These are phyloP conservation scores for Rhizophora mangle DNA, from an alignment of 345 rosid genomes.

Conservation along the genomic window DNA sequence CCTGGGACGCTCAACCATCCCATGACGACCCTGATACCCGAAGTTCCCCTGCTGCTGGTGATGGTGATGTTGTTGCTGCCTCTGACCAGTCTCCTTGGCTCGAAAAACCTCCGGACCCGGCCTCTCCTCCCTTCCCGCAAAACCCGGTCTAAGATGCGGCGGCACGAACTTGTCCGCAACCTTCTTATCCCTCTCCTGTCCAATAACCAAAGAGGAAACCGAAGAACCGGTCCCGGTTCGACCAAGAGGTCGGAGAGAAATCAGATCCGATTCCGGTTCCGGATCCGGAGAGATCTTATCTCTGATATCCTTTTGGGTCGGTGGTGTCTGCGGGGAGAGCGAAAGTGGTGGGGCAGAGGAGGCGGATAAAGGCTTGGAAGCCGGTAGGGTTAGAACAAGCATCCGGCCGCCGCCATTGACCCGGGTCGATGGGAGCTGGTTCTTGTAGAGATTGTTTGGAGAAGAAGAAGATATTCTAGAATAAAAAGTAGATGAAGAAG, in stretches of 20 bases:
- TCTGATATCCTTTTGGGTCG: not conserved
- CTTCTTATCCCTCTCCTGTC: slow-evolving; percentile 13
- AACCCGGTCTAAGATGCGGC: slow-evolving; percentile 96
- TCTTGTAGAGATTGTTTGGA: slow-evolving; percentile 26
- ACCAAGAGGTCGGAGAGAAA: slow-evolving; percentile 24
- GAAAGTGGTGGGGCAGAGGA: slow-evolving; percentile 11
- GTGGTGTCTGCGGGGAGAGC: slow-evolving; percentile 15
- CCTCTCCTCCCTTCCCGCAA: slow-evolving; percentile 58
- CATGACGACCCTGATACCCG: slow-evolving; percentile 4
- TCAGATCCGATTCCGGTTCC: slow-evolving; percentile 11
- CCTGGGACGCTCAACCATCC: not conserved
- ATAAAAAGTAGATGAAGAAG: slow-evolving; percentile 23
- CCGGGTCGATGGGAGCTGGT: slow-evolving; percentile 18
- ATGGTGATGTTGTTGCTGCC: slow-evolving; percentile 23
- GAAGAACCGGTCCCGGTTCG: slow-evolving; percentile 9
- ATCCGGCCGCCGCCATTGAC: slow-evolving; percentile 44
- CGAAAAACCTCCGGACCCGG: slow-evolving; percentile 33
- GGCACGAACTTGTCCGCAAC: slow-evolving; percentile 56
- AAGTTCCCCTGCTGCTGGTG: slow-evolving; percentile 21
- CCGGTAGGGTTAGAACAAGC: slow-evolving; percentile 48
- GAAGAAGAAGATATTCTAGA: slow-evolving; percentile 24
- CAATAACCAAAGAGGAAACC: slow-evolving; percentile 3
- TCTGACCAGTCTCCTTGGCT: slow-evolving; percentile 17
- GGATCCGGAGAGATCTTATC: not conserved
- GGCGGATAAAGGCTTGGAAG: slow-evolving; percentile 30